Base-by-base conservation (phyloP, 2,329 filamentous ascomycete species). In the Trichoderma semiorbis region DNA sequence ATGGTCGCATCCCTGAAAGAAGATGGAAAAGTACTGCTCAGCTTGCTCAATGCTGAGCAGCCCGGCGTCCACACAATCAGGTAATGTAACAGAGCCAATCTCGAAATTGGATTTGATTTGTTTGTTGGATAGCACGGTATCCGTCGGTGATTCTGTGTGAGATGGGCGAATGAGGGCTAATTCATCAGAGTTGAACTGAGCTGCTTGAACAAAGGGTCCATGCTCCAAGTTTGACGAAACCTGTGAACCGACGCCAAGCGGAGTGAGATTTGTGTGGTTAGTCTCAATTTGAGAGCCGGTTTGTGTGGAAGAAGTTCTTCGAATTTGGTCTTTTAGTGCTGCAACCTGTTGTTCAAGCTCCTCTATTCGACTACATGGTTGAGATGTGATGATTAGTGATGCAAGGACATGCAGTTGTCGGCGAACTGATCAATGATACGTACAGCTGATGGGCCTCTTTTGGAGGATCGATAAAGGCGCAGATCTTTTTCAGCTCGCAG, bases 1-100 rank as follows among this genome's bases (percentile, higher is more conserved):
- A 57, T 75, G 75, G 47, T 78, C 74, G 47, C 77, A 78, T 12
- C 78, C 78, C 36, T 74, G 72, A 55, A 78, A 79, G 67, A 79
- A 79, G 14, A 75, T 73, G 2, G 65, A 16, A 50, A 77, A 77
- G 50, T 78, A 79, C 1, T 43, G 39, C 1, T 72, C 67, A 3
- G 77, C 77, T 21, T 78, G 75, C 16, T 77, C 73, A 6, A 62
- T 24, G 11, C 75, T 74, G 16, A 77, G 61, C 10, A 79, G 62
- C 2, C 77, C 76, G 6, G 72, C 63, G 21, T 73, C 70, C 32
- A 78, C 50, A 21, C 77, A 74, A 61, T 79, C 77, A 2, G 74
- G 73, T 3, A 74, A 32, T 12, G 62, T 26, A 1, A 74, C 47
- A 18, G 60, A 58, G 14, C 65, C 72, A 10, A 71, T 36, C 5